Conservation (phyloP, 495 filamentous ascomycete genomes). For the Tuber brumale region DNA sequence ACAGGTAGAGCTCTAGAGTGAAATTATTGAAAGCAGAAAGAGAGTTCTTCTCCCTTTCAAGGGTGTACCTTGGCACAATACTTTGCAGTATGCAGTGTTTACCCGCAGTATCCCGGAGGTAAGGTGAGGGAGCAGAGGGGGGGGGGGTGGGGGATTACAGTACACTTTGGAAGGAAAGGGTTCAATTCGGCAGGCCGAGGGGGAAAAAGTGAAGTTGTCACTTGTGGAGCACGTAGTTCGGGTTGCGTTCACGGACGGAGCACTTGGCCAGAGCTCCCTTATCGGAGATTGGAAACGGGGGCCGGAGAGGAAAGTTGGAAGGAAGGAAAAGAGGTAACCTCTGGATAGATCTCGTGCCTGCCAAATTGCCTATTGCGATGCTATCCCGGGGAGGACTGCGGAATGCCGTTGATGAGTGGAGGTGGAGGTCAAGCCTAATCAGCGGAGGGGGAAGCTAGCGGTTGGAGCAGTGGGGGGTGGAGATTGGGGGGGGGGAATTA, state of each 20-base stretch:
- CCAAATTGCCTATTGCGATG: background rate
- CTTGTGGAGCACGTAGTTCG: background rate
- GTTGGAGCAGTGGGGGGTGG: background rate
- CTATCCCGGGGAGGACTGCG: background rate
- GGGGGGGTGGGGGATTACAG: background rate
- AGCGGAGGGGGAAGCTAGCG: background rate
- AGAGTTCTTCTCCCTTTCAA: background rate
- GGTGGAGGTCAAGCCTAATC: background rate
- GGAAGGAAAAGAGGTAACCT: background rate
- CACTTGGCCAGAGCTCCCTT: background rate
- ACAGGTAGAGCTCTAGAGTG: background rate
- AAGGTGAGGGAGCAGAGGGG: background rate
- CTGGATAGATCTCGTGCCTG: background rate
- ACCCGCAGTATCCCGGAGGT: background rate
- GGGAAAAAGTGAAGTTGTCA: background rate
- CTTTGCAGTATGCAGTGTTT: background rate
- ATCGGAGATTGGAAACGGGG: background rate
- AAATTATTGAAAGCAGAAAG: background rate
- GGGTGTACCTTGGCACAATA: background rate
- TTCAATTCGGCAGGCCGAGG: background rate
- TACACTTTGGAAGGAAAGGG: background rate
- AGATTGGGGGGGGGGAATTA: background rate
- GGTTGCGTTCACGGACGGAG: background rate
- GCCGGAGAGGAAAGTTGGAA: background rate
- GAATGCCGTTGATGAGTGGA: background rate